These are phyloP conservation scores for Podila clonocystis DNA, from an alignment of 192 early-diverging fungal species.

Conservation along the genomic window DNA sequence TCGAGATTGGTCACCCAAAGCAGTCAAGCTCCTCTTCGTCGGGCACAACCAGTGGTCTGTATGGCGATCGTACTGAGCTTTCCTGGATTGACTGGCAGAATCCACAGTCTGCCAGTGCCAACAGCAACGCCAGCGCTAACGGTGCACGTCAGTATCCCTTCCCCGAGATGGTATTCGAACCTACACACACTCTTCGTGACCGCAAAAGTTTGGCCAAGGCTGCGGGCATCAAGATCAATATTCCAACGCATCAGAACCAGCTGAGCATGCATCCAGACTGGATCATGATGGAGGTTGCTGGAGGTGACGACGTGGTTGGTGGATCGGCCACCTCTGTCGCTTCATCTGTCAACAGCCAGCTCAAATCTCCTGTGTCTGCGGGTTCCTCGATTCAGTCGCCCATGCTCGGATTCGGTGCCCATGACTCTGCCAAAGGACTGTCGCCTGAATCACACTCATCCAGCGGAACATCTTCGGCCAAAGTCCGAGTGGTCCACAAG, in stretches of 20 bases:
- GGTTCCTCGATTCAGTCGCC: constrained; percentile 20
- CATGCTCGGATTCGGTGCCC: background rate
- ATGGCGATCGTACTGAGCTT: constrained; percentile 12
- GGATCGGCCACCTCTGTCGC: constrained; percentile 33
- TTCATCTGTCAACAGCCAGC: constrained; percentile 5
- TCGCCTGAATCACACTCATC: background rate
- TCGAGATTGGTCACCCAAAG: background rate
- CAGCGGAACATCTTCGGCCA: background rate
- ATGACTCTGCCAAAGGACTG: background rate
- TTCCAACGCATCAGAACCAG: constrained; percentile 26
- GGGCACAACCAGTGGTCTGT: background rate
- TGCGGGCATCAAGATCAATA: constrained; percentile 34
- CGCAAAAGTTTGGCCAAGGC: constrained; percentile 38
- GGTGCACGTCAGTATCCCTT: constrained; percentile 7
- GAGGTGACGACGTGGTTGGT: constrained; percentile 25
- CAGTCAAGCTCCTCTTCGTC: background rate
- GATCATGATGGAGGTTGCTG: background rate
- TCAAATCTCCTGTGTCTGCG: background rate
- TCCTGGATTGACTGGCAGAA: constrained; percentile 17
- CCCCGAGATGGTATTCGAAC: background rate
- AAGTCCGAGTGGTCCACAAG: background rate
- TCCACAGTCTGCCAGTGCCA: background rate
- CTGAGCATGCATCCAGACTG: background rate
- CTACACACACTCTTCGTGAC: constrained; percentile 30
- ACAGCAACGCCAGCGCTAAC: background rate